phyloP scores from a whole-genome alignment of 805 yeast species.

The Debaryomyces hansenii region DNA sequence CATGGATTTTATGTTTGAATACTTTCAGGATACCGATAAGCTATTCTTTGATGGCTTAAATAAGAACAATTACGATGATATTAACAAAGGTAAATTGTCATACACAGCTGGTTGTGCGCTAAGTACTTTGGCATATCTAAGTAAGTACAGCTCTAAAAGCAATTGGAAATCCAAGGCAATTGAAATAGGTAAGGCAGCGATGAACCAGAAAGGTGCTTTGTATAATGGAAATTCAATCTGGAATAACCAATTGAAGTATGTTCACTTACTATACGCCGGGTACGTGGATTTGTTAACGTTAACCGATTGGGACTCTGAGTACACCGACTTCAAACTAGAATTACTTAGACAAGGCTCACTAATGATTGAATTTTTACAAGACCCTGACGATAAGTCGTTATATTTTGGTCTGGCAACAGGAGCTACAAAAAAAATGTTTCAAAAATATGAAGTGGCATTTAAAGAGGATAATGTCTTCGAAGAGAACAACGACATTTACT shows the following conservation, averaged over 20 bases:
- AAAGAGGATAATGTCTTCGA: conserved; percentile 1
- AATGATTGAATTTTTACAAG: conserved; percentile 13
- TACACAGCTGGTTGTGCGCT: conserved; percentile 29
- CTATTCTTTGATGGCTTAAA: conserved; percentile 21
- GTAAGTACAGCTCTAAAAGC: conserved; percentile 10
- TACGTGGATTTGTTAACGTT: conserved; percentile 21
- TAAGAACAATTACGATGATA: conserved; percentile 8
- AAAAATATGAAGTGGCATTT: conserved; percentile 6
- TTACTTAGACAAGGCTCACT: conserved; percentile 12
- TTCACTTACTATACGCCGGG: conserved; percentile 26
- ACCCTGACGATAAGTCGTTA: conserved; percentile 10
- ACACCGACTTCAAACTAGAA: conserved; percentile 7
- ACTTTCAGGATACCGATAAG: conserved; percentile 17
- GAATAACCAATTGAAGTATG: conserved; percentile 25
- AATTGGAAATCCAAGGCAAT: conserved; percentile 22
- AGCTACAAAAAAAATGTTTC: conserved; percentile 5
- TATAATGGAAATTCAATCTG: conserved; percentile 17
- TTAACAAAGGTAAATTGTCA: conserved; percentile 27
- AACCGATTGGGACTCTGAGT: conserved; percentile 4
- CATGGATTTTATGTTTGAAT: conserved; percentile 14
- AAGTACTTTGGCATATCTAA: conserved; percentile 22
- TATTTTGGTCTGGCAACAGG: conserved; percentile 11
- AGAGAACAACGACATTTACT: conserved; percentile 4
- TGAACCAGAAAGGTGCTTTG: conserved; percentile 12
- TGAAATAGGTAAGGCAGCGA: conserved; percentile 18